Evolutionary conservation across 2,329 filamentous ascomycete genomes (phyloP).

Genomic region (Purpureocillium takamizusanense): DNA sequence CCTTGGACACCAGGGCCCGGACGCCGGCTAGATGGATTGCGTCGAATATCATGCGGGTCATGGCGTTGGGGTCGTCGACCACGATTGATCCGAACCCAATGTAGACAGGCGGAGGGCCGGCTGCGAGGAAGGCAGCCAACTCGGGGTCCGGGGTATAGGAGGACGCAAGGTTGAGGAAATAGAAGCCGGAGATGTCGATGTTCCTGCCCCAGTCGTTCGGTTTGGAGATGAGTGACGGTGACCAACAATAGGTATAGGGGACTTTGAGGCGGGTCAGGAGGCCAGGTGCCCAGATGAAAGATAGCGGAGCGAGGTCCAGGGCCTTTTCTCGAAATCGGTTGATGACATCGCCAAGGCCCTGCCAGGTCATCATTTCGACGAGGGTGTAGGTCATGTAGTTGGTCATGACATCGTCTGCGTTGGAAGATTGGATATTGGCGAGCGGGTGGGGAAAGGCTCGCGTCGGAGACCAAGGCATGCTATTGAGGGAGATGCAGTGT

Average conservation of each 20-base stretch:
- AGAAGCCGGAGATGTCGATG: constrained; percentile 69
- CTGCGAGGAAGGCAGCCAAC: constrained; percentile 55
- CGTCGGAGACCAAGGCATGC: constrained; percentile 86
- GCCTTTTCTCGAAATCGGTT: constrained; percentile 73
- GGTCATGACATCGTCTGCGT: constrained; percentile 65
- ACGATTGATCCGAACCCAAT: constrained; percentile 81
- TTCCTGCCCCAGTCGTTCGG: constrained; percentile 66
- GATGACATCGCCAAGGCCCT: constrained; percentile 83
- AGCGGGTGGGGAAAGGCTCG: constrained; percentile 79
- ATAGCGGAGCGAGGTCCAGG: constrained; percentile 68
- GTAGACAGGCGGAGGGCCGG: constrained; percentile 66
- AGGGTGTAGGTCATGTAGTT: constrained; percentile 79
- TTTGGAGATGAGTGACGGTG: constrained; percentile 68
- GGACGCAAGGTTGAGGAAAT: constrained; percentile 60
- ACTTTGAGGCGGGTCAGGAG: constrained; percentile 67
- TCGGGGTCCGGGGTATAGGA: constrained; percentile 58
- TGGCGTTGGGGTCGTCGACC: constrained; percentile 62
- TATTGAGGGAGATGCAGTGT: constrained; percentile 45
- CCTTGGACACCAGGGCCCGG: constrained; percentile 76
- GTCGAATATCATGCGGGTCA: constrained; percentile 65
- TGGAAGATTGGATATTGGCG: constrained; percentile 69
- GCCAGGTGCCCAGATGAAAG: constrained; percentile 73
- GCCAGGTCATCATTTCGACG: constrained; percentile 89
- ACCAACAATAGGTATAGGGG: constrained; percentile 88
- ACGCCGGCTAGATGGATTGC: constrained; percentile 58